phyloP scores from a whole-genome alignment of 495 filamentous ascomycete species.

The Sordaria brevicollis region DNA sequence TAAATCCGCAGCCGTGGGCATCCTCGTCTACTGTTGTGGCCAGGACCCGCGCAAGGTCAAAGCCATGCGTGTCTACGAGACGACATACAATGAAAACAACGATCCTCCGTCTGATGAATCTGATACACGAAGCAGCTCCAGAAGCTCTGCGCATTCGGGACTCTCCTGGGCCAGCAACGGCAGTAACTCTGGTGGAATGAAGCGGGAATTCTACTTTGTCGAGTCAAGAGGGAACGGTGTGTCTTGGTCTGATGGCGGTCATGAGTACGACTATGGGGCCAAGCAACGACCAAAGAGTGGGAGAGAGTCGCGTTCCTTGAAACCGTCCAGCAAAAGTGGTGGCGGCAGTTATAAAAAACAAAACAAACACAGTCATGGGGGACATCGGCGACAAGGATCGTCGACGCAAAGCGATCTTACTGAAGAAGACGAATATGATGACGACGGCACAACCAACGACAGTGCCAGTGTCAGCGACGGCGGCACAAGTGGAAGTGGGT shows the following conservation, averaged over 20 bases:
- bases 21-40: slow-evolving; percentile 15
- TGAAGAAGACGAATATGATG: slow-evolving; percentile 1
- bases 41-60: slow-evolving; percentile 16
- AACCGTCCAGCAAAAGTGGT: background rate
- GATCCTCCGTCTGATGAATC: background rate
- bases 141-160: background rate
- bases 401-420: background rate
- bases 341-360: background rate
- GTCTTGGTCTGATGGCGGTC: slow-evolving; percentile 2
- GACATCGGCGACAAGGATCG: background rate
- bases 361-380: background rate
- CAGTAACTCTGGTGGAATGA: background rate
- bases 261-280: background rate
- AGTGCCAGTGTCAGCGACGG: slow-evolving; percentile 1
- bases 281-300: background rate
- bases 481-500: background rate
- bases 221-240: slow-evolving; percentile 1
- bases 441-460: slow-evolving; percentile 3
- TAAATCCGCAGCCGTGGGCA: slow-evolving; percentile 11
- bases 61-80: slow-evolving; percentile 14
- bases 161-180: slow-evolving; percentile 5
- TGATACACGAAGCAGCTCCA: slow-evolving; percentile 6
- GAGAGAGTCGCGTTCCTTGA: slow-evolving; percentile 1
- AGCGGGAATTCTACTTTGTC: slow-evolving; percentile 9
- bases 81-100: slow-evolving; percentile 3